Evolutionary conservation across 345 rosid genomes (phyloP), one percentile per base, ranked within the genome.

Genomic region (Aethionema arabicum): DNA sequence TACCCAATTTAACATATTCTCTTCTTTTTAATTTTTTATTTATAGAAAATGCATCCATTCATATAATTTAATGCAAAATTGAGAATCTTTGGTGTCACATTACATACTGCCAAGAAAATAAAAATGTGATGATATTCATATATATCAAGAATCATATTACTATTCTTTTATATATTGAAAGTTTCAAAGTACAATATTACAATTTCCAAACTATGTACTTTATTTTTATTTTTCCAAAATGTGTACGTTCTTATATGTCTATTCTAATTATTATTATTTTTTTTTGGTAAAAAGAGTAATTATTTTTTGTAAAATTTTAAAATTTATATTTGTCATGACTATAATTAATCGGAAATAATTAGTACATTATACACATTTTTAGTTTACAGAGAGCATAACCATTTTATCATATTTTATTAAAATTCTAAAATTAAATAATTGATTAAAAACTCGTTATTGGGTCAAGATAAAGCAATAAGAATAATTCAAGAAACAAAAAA

Each of bases 51-150:
- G 44, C 53, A 1, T 12, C 56, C 32, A 39, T 38, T 14, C 10
- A 13, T 39, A 21, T 10, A 41, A 12, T 29, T 30, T 37, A 15
- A 40, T 39, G 41, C 9, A 7, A 50, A 37, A 38, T 27, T 27
- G 13, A 37, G 33, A 51, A 31, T 40, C 21, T 41, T 8, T 21
- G n/a, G n/a, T 51, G 59, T 52, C 8, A 12, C 41, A 10, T 6
- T 14, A 32, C 49, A 63, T 52, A 32, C 16, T 51, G 67, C 59
- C 51, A 63, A 32, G 9, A 4, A 13, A 14, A 9, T 33, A 21
- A 47, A 59, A 37, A 0, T 9, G 11, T 9, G 15, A 47, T 8
- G 33, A 16, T 9, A 16, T 15, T 4, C 11, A 11, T 35, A 47
- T 31, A 11, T 35, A 47, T 31, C 8, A 47, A 45, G 8, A 45